These are phyloP conservation scores for Hypoxylon sp. DNA, from an alignment of 2,329 filamentous ascomycete genomes.

Conservation along the genomic window DNA sequence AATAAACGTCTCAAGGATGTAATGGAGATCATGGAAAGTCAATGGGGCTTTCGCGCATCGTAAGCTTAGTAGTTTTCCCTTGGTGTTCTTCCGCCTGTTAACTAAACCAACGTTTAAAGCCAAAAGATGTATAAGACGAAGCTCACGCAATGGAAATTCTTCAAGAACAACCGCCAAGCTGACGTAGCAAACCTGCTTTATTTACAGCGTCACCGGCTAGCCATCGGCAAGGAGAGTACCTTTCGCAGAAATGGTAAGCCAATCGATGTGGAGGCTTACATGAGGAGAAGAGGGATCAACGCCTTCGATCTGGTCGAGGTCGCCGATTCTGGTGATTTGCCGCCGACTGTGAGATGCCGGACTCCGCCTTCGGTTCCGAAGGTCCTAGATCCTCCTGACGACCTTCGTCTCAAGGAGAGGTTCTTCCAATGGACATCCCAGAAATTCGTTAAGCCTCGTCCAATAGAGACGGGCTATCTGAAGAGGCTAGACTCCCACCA, in stretches of 20 bases:
- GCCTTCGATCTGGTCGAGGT: conserved; percentile 49
- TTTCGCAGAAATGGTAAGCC: conserved; percentile 51
- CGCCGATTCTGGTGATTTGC: conserved; percentile 47
- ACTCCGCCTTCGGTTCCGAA: conserved; percentile 47
- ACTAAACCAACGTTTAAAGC: conserved; percentile 42
- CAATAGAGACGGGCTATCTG: conserved; percentile 45
- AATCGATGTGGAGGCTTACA: conserved; percentile 50
- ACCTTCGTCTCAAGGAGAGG: conserved; percentile 48
- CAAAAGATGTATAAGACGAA: conserved; percentile 55
- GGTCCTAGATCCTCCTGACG: conserved; percentile 47
- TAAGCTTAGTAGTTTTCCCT: conserved; percentile 43
- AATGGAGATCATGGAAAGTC: conserved; percentile 50
- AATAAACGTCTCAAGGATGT: conserved; percentile 52
- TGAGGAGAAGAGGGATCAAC: conserved; percentile 51
- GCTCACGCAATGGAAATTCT: conserved; percentile 53
- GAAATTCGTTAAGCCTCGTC: conserved; percentile 42
- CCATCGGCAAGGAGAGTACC: conserved; percentile 51
- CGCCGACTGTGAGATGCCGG: conserved; percentile 49
- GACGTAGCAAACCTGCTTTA: conserved; percentile 52
- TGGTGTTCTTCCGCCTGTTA: conserved; percentile 22
- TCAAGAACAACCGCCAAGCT: conserved; percentile 53
- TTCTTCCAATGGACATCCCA: conserved; percentile 49
- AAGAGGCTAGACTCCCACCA: conserved; percentile 47
- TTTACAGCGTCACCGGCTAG: conserved; percentile 47
- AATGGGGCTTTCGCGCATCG: conserved; percentile 50